phyloP scores from a whole-genome alignment of 2,329 filamentous ascomycete genomes.

The Ophiostoma himal-ulmi region DNA sequence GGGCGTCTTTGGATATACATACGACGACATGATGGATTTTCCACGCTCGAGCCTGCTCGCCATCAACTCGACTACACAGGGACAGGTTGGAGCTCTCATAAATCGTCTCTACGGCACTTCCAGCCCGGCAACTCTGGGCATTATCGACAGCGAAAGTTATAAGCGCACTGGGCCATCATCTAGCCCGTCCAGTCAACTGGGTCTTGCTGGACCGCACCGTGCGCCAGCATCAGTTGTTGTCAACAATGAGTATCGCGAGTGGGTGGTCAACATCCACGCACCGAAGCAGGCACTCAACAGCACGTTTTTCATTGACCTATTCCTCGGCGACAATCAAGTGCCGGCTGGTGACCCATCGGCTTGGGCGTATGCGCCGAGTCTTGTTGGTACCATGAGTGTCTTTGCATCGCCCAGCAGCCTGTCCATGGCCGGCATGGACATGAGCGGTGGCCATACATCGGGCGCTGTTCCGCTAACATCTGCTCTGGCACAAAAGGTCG shows the following conservation, averaged over 20 bases:
- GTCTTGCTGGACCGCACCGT: neutral
- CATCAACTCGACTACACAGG: slow-evolving; percentile 34
- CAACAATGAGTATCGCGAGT: slow-evolving; percentile 51
- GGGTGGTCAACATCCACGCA: slow-evolving; percentile 61
- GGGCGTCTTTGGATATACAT: slow-evolving; percentile 65
- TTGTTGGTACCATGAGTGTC: slow-evolving; percentile 57
- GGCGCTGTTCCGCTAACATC: slow-evolving; percentile 50
- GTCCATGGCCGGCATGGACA: slow-evolving; percentile 25
- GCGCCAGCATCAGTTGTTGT: slow-evolving; percentile 32
- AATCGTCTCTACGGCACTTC: slow-evolving; percentile 53
- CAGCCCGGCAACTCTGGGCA: neutral
- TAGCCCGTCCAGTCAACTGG: neutral
- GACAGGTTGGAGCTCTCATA: slow-evolving; percentile 46
- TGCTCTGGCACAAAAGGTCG: slow-evolving; percentile 41
- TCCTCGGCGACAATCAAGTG: slow-evolving; percentile 49
- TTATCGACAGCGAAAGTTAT: neutral
- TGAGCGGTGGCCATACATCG: slow-evolving; percentile 37
- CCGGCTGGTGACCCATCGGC: slow-evolving; percentile 35
- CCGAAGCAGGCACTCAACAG: slow-evolving; percentile 54
- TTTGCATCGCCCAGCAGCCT: slow-evolving; percentile 38
- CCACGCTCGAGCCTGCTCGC: slow-evolving; percentile 25
- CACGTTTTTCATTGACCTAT: slow-evolving; percentile 62
- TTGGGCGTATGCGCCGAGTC: slow-evolving; percentile 50
- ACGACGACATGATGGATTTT: slow-evolving; percentile 50
- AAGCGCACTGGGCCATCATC: neutral